Evolutionary conservation across 2,329 filamentous ascomycete genomes (phyloP).

Genomic region (Dissoconium aciculare): DNA sequence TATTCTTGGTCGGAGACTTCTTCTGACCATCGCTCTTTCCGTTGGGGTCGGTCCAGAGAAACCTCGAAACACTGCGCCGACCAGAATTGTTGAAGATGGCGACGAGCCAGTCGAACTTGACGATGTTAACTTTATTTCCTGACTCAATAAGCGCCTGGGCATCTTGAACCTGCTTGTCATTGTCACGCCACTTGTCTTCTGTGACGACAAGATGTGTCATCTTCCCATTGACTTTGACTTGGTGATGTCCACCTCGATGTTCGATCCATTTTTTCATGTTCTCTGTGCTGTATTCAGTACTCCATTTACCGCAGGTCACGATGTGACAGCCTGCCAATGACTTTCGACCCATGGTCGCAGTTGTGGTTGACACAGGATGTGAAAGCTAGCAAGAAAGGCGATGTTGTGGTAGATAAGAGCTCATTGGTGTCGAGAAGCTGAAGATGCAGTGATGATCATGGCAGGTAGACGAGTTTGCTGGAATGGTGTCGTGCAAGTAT

Average conservation of each 20-base stretch:
- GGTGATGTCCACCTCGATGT: slow-evolving; percentile 42
- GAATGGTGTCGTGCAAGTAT: slow-evolving; percentile 1
- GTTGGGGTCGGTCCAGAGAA: no score
- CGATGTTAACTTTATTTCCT: slow-evolving; percentile 19
- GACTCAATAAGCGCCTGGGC: slow-evolving; percentile 7
- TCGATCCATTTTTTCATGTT: slow-evolving; percentile 48
- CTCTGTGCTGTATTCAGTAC: slow-evolving; percentile 9
- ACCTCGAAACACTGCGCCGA: no score
- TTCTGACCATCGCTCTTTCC: slow-evolving; percentile 16
- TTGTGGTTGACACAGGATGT: no score
- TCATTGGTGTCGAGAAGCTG: not conserved
- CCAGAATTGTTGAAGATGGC: slow-evolving; percentile 35
- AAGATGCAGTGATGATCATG: no score
- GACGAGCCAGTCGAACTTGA: slow-evolving; percentile 33
- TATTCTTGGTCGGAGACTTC: slow-evolving; percentile 19
- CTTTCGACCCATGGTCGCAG: slow-evolving; percentile 10
- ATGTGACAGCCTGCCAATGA: slow-evolving; percentile 10
- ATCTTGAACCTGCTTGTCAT: slow-evolving; percentile 6
- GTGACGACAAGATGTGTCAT: slow-evolving; percentile 63
- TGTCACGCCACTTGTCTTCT: slow-evolving; percentile 39
- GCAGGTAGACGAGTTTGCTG: no score
- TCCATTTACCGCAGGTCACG: slow-evolving; percentile 6
- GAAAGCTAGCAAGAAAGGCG: no score
- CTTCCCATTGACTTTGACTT: slow-evolving; percentile 36
- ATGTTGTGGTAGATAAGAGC: slow-evolving; percentile 1